Conservation (phyloP, 2,329 filamentous ascomycete genomes). For the Ceratocystis huliohia region DNA sequence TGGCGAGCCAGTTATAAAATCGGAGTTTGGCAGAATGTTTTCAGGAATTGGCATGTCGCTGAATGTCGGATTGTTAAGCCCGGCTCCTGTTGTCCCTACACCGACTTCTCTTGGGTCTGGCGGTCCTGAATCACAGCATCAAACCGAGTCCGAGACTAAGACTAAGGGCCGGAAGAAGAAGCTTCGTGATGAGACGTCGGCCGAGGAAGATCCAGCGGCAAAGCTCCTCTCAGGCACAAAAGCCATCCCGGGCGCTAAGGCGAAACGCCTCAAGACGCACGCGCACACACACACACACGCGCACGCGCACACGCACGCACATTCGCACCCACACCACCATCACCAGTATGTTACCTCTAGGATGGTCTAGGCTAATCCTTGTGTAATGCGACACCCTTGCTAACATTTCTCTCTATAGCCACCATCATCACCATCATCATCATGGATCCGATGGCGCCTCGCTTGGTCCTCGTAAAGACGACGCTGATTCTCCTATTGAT, state of each 20-base stretch:
- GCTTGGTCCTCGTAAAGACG: background rate
- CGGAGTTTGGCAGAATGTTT: constrained; percentile 88
- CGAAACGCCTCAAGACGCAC: constrained; percentile 57
- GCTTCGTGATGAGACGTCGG: constrained; percentile 61
- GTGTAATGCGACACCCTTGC: background rate
- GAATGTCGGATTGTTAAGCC: constrained; percentile 40
- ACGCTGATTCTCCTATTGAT: background rate
- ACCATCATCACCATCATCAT: constrained; percentile 43
- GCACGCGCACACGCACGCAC: constrained; percentile 21
- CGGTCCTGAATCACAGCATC: constrained; percentile 33
- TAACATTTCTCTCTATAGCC: constrained; percentile 18
- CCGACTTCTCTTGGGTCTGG: constrained; percentile 27
- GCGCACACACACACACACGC: constrained; percentile 30
- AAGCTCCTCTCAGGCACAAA: constrained; percentile 28
- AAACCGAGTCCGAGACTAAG: constrained; percentile 35
- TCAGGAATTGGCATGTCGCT: constrained; percentile 65
- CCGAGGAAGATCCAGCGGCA: constrained; percentile 50
- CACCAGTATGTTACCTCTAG: constrained; percentile 43
- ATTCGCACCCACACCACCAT: constrained; percentile 48
- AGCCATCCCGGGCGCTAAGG: constrained; percentile 46
- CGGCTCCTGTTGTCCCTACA: constrained; percentile 34
- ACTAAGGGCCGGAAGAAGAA: constrained; percentile 46
- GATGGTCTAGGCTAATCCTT: background rate
- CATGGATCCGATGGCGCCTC: constrained; percentile 40
- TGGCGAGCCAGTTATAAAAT: constrained; percentile 82